Evolutionary conservation across 2,329 filamentous ascomycete genomes (phyloP), one percentile per base, ranked within the genome.

Genomic region (Pseudopyricularia javanii): DNA sequence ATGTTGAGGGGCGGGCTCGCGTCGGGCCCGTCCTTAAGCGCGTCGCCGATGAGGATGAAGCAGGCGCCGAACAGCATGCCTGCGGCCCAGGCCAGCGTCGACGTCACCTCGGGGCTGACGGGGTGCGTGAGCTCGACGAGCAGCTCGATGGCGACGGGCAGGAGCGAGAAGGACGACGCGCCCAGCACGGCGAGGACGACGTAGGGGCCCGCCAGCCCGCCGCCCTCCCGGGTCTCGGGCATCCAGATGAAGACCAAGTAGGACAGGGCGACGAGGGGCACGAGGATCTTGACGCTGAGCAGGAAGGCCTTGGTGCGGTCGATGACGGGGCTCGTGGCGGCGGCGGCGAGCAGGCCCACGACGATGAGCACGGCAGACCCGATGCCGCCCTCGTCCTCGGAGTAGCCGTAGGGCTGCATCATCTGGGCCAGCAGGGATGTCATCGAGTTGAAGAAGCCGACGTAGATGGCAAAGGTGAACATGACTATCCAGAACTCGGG

Each of bases 401-500:
- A 78, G 76, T 89, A 95, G 61, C 82, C 86, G 69, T 96, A 91
- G 0, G 93, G 93, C 37, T 80, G 73, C 57, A 97, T 79, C 64
- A 97, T 88, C 64, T 96, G 91, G 71, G 91, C 95, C 9, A 97
- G 76, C 1, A 97, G 79, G 2, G 86, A 86, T 50, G 90, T 94
- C 59, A 91, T 74, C 59, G 86, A 86, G 75, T 97, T 97, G 82
- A 98, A 98, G 71, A 93, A 85, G 61, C 86, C 90, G 56, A 95
- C 88, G 67, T 90, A 95, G 61, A 91, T 69, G 58, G 79, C 71
- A 69, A 91, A 97, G n/a, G 91, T 85, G 55, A 91, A 61, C 56
- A 91, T 72, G 58, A 96, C 69, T 57, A 95, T 77, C 77, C 83
- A 95, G 68, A 95, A 85, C 63, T 91, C 84, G 17, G 78, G 72